Evolutionary conservation across 1,284 basidiomycete genomes (phyloP).

Genomic region (Bondarzewia mesenterica): DNA sequence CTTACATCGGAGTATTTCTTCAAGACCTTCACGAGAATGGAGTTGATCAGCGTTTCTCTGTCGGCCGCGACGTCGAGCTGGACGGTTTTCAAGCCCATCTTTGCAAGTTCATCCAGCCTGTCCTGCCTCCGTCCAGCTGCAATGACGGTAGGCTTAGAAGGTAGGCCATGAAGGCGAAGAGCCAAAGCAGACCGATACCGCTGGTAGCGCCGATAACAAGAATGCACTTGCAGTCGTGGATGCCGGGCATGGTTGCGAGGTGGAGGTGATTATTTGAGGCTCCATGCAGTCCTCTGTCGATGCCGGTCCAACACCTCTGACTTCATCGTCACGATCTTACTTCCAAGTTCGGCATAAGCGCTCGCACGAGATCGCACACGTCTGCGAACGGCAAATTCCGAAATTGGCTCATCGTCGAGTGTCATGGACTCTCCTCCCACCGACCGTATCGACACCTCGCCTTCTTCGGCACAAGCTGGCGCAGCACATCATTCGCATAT

Average conservation of each 20-base stretch:
- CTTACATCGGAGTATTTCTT: conserved; percentile 45
- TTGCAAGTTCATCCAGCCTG: conserved; percentile 38
- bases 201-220: conserved; percentile 56
- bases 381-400: neutral
- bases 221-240: conserved; percentile 46
- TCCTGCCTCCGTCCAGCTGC: conserved; percentile 46
- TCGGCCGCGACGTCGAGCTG: conserved; percentile 36
- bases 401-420: neutral
- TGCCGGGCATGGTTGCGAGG: conserved; percentile 31
- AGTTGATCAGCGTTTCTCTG: conserved; percentile 30
- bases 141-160: conserved; percentile 45
- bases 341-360: too few species aligned
- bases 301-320: too few species aligned
- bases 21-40: conserved; percentile 29
- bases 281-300: too few species aligned
- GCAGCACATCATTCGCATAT: neutral
- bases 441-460: neutral
- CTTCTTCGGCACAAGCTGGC: neutral
- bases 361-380: neutral
- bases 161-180: conserved; percentile 37
- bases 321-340: too few species aligned
- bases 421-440: neutral
- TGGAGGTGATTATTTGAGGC: too few species aligned
- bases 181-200: conserved; percentile 58
- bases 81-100: conserved; percentile 30